Evolutionary conservation across 495 filamentous ascomycete genomes (phyloP), one percentile per base, ranked within the genome.

Genomic region (Neurospora sp.): DNA sequence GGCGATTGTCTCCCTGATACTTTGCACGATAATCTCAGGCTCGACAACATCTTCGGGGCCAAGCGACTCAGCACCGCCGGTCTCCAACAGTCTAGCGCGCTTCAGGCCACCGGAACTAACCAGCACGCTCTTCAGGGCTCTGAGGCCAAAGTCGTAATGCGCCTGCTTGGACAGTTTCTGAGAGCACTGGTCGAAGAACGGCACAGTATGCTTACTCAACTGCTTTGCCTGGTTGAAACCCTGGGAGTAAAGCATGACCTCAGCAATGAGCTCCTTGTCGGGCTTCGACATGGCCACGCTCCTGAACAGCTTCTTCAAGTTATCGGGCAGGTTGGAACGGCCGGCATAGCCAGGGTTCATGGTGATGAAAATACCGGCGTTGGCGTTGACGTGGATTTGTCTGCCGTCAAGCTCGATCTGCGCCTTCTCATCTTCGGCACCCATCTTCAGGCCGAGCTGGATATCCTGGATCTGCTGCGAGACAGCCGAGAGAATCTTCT

Each of bases 341-440:
- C 96, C 96, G 46, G 96, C 96, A 86, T 99, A 99, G 27, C 96
- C 96, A 77, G 96, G 96, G 83, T 99, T 99, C 96, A 99, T 99
- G 40, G 96, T 99, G 82, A 99, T 98, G 85, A 99, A 99, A 80
- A 99, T 97, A 77, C 95, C 95, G 69, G 96, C 98, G 78, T 97
- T 96, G 69, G 88, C 85, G 78, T 97, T 94, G 75, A 99, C 94
- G 42, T 84, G 86, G 39, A 99, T 87, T 72, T 93, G 92, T 73
- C 96, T 90, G 62, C 96, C 94, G 54, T 97, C 92, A 14, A 99
- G 84, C 79, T 99, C 96, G 78, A 98, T 97, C 78, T 97, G 90
- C 9, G 93, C 84, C 77, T 92, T 92, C 4, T 90, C 88, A 75
- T 96, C 92, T 31, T 91, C 89, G 42, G 86, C 90, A 38, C 89